Evolutionary conservation across 140 eudicot species (phyloP).

Genomic region (Anethum foeniculum): DNA sequence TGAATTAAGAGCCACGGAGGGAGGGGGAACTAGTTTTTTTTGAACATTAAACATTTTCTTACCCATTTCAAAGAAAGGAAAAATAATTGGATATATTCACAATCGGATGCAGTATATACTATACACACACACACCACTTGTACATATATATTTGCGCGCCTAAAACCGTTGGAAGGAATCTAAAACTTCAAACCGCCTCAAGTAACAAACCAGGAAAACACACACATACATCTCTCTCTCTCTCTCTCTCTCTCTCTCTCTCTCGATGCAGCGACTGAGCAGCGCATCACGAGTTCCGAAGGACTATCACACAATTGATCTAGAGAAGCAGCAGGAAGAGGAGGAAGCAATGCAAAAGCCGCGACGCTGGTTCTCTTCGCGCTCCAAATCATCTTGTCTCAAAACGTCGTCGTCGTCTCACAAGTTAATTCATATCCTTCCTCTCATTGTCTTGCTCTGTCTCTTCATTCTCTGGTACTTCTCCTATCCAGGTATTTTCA

Average conservation of each 20-base stretch:
- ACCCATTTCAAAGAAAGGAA: neutral
- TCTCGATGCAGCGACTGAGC: neutral
- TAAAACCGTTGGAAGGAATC: neutral
- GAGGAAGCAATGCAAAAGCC: neutral
- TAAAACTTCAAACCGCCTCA: slow-evolving; percentile 4
- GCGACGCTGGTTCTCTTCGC: neutral
- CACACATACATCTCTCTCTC: neutral
- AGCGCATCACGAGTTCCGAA: neutral
- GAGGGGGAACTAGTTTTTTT: too few species aligned
- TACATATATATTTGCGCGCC: slow-evolving; percentile 8
- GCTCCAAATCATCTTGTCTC: neutral
- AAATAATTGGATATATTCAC: neutral
- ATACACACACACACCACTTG: neutral
- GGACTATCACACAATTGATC: neutral
- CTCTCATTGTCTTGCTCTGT: slow-evolving; percentile 27
- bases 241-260: neutral
- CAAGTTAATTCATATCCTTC: slow-evolving; percentile 28
- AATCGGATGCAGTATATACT: neutral
- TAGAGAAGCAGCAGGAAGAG: neutral
- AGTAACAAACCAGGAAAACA: neutral
- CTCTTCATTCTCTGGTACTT: slow-evolving; percentile 31
- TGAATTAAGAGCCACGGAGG: too few species aligned
- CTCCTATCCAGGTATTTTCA: slow-evolving; percentile 23
- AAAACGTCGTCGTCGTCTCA: neutral
- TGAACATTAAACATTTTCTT: too few species aligned